A percentile compares a stretch with the other conserved stretches of the same genome.
Evolutionary conservation across 345 rosid species (phyloP).

Genomic region (Pistacia vera): DNA sequence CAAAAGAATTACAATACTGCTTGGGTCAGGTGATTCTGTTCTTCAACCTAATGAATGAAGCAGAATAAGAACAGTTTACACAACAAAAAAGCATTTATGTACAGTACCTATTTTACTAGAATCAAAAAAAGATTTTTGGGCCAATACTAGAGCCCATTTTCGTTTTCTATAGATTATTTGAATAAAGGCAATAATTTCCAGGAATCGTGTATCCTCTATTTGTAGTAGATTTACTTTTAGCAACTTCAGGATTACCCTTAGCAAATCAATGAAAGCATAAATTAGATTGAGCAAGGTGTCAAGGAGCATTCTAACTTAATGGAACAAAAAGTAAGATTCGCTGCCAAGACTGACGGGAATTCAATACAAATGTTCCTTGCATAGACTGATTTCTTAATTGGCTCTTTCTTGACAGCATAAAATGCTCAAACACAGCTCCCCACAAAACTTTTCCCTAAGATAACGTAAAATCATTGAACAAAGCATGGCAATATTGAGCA

Average conservation of each 20-base stretch:
- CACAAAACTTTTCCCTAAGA: neutral
- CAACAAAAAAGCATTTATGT: neutral
- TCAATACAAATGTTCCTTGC: neutral
- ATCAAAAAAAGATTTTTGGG: neutral
- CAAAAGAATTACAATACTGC: neutral
- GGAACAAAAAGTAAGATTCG: neutral
- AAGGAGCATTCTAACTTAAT: neutral
- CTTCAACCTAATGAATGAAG: conserved; percentile 54
- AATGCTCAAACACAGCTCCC: neutral
- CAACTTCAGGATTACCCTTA: neutral
- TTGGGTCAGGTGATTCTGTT: conserved; percentile 45
- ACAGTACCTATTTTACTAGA: neutral
- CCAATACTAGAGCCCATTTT: neutral
- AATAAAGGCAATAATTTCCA: neutral
- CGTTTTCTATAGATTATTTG: too few relatives aligned
- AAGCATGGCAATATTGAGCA: neutral
- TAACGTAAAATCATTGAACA: neutral
- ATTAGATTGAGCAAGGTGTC: neutral
- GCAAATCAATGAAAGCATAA: neutral
- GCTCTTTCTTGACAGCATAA: neutral
- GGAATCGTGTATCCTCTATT: neutral
- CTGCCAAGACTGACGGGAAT: neutral
- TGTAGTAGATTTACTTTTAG: neutral
- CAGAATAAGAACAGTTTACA: neutral
- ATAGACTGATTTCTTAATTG: neutral